Conservation (phyloP, 768 basidiomycete genomes). For the Candolleomyces eurysporus region DNA sequence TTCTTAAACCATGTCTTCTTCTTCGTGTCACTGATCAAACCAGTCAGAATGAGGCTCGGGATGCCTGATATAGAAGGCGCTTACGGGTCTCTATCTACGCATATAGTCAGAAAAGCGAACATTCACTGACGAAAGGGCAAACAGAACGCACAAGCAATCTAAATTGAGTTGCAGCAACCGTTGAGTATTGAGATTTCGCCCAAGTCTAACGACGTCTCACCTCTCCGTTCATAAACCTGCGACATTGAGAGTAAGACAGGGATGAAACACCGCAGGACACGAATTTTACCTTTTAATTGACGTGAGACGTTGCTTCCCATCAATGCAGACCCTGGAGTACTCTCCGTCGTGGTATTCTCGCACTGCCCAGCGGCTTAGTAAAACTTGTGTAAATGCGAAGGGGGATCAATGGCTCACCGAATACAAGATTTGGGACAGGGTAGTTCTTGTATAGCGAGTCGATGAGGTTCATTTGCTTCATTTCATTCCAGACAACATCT, state of each 20-base stretch:
- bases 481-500: conserved; percentile 80
- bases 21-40: conserved; percentile 6
- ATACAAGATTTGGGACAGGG: conserved; percentile 63
- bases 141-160: conserved; percentile 23
- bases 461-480: conserved; percentile 71
- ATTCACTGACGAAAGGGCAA: not conserved
- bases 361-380: conserved; percentile 35
- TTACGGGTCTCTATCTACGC: conserved; percentile 31
- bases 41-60: not conserved
- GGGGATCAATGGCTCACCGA: conserved; percentile 30
- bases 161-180: conserved; percentile 38
- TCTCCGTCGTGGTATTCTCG: conserved; percentile 49
- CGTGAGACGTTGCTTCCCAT: conserved; percentile 80
- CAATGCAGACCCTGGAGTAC: conserved; percentile 66
- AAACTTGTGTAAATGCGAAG: conserved; percentile 6
- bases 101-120: conserved; percentile 31
- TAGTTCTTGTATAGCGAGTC: conserved; percentile 79
- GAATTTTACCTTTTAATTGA: conserved; percentile 63
- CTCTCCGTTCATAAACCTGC: conserved; percentile 68
- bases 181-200: conserved; percentile 5
- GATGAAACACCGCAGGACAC: not conserved
- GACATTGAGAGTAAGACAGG: not conserved
- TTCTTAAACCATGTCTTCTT: conserved; percentile 24
- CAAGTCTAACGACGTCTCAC: conserved; percentile 35
- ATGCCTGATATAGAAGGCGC: conserved; percentile 16